phyloP scores from a whole-genome alignment of 2,329 filamentous ascomycete genomes.

The Exophiala oligosperma region DNA sequence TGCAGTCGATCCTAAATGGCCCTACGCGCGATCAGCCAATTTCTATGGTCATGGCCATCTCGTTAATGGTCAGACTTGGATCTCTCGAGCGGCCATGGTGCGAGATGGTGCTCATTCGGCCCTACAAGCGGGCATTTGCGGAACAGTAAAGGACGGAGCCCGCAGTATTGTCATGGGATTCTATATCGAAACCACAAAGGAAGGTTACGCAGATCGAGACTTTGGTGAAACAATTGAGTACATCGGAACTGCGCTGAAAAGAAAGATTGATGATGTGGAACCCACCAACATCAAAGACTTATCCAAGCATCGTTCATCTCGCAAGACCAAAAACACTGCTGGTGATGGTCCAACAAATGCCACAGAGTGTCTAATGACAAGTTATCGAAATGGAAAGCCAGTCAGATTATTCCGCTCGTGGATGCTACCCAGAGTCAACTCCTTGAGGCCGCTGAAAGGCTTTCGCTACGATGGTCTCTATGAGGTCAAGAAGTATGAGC shows the following conservation, averaged over 20 bases:
- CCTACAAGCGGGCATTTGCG: slow-evolving; percentile 46
- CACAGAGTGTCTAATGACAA: slow-evolving; percentile 48
- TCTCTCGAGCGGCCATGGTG: slow-evolving; percentile 24
- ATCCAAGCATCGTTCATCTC: neutral
- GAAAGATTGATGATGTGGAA: slow-evolving; percentile 31
- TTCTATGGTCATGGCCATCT: slow-evolving; percentile 27
- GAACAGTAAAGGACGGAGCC: slow-evolving; percentile 47
- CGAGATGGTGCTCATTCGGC: slow-evolving; percentile 33
- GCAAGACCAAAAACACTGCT: slow-evolving; percentile 18
- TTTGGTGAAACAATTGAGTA: slow-evolving; percentile 52
- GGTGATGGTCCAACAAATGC: slow-evolving; percentile 32
- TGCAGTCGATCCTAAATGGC: slow-evolving; percentile 6
- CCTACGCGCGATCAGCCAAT: neutral
- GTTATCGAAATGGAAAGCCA: slow-evolving; percentile 36
- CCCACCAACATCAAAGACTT: slow-evolving; percentile 23
- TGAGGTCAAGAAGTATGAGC: slow-evolving; percentile 40
- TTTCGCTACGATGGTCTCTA: slow-evolving; percentile 62
- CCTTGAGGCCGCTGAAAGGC: slow-evolving; percentile 34
- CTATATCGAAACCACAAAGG: slow-evolving; percentile 29
- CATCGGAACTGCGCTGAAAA: slow-evolving; percentile 46
- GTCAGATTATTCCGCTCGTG: slow-evolving; percentile 55
- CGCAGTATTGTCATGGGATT: slow-evolving; percentile 56
- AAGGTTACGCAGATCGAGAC: slow-evolving; percentile 52
- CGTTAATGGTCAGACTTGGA: slow-evolving; percentile 33
- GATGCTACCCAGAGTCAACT: slow-evolving; percentile 32